Conservation (phyloP, 306 rosid species). For the Dalbergia oliveri region DNA sequence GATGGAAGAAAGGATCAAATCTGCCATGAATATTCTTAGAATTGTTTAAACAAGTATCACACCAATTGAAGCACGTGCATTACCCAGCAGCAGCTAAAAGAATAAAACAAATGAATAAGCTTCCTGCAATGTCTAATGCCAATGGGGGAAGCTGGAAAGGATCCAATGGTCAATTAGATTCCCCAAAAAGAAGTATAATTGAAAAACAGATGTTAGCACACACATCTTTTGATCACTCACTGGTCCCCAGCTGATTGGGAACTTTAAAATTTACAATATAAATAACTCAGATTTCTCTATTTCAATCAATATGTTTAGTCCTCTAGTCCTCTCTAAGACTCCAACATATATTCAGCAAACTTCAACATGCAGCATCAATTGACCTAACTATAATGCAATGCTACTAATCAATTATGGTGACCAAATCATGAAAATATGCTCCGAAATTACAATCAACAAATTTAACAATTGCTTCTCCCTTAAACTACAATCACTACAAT, state of each 20-base stretch:
- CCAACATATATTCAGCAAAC: constrained; percentile 14
- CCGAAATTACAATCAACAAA: no score
- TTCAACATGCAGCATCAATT: constrained; percentile 32
- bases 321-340: constrained; percentile 13
- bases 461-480: constrained; percentile 16
- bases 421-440: background rate
- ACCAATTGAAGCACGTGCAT: background rate
- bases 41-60: constrained; percentile 9
- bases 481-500: constrained; percentile 36
- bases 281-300: background rate
- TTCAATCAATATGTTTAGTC: background rate
- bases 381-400: constrained; percentile 20
- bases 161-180: constrained; percentile 3
- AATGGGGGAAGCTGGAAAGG: constrained; percentile 2
- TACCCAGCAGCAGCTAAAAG: constrained; percentile 20
- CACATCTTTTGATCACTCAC: constrained; percentile 1
- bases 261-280: constrained; percentile 17
- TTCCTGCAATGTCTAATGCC: background rate
- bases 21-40: background rate
- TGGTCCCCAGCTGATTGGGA: constrained; percentile 7
- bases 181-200: background rate
- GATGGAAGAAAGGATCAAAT: constrained; percentile 28
- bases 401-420: background rate
- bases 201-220: background rate
- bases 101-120: constrained; percentile 20